Evolutionary conservation across 148 eudicot genomes (phyloP), one percentile per base, ranked within the genome.

Genomic region (Rhododendron simsii): DNA sequence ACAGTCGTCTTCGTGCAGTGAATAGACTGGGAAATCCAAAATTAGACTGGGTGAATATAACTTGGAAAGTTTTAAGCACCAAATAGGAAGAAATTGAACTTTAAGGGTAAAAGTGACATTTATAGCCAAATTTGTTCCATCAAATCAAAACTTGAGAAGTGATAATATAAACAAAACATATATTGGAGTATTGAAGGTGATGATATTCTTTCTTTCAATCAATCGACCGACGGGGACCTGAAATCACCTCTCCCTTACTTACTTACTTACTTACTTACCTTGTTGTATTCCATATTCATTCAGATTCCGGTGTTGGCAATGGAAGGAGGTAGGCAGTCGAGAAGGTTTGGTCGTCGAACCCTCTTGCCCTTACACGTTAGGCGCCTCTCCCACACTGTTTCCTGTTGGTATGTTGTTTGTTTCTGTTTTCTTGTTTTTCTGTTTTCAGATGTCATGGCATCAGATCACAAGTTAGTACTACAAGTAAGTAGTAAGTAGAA

Each of bases 321-420:
- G 88, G 91, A 88, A 80, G 85, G 87, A 16, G 41, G 76, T 5
- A 86, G 95, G 80, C 87, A 93, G 51, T 26, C 75, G 4, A 89
- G 92, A 84, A 89, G 92, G 85, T 88, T 89, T 12, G 63, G 23
- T 75, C 89, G 88, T 67, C 89, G 88, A 12, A 90, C 94, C 48
- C 87, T 92, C 26, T 88, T 93, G 28, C 96, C 98, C 55, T 87
- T 92, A 12, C 92, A 90, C 50, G 86, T 88, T 35, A 53, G 84
- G 78, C 89, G 61, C 16, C 85, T 92, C 69, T 86, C 93, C 53
- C 89, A 92, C 90, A 86, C 96, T 23, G 47, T 95, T 75, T 95
- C 98, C 84, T 92, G 93, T 87, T 95, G 96, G 96, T 94, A 86
- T 18, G 18, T 44, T 39, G 76, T 71, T 69, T 69, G 50, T 47